Conservation (phyloP, 768 basidiomycete species). For the Kwoniella newhampshirensis region DNA sequence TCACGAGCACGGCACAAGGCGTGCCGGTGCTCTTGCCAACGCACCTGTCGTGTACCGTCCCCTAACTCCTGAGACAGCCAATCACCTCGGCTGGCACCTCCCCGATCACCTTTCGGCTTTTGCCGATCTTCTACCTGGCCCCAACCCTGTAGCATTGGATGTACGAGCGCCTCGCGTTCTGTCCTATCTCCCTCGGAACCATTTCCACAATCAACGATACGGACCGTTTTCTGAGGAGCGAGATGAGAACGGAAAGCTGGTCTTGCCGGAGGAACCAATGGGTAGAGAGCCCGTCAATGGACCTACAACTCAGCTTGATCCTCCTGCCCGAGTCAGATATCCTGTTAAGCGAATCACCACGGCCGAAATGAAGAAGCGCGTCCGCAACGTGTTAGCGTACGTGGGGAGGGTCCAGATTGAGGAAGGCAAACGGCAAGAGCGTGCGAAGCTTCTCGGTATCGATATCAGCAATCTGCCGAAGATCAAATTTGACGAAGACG, state of each 20-base stretch:
- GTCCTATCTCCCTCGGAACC: slow-evolving; percentile 32
- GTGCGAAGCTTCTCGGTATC: slow-evolving; percentile 45
- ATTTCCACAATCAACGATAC: slow-evolving; percentile 39
- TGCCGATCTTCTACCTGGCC: slow-evolving; percentile 73
- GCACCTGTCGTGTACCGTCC: slow-evolving; percentile 29
- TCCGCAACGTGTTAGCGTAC: slow-evolving; percentile 85
- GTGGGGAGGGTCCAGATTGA: slow-evolving; percentile 67
- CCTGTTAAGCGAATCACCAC: slow-evolving; percentile 91
- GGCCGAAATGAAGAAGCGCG: slow-evolving; percentile 96
- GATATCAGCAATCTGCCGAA: slow-evolving; percentile 4
- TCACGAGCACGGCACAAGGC: slow-evolving; percentile 47
- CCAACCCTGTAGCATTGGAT: slow-evolving; percentile 61
- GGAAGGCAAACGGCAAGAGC: slow-evolving; percentile 39
- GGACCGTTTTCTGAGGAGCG: slow-evolving; percentile 43
- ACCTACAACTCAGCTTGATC: slow-evolving; percentile 46
- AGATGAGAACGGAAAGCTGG: slow-evolving; percentile 30
- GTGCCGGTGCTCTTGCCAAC: slow-evolving; percentile 37
- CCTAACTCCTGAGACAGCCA: slow-evolving; percentile 26
- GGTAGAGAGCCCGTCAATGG: slow-evolving; percentile 27
- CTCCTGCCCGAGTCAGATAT: slow-evolving; percentile 73
- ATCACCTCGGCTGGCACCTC: slow-evolving; percentile 65
- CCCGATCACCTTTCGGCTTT: slow-evolving; percentile 91
- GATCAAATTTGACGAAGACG: slow-evolving; percentile 14
- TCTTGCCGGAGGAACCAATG: slow-evolving; percentile 28
- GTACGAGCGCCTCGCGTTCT: slow-evolving; percentile 38